Evolutionary conservation across 2,329 filamentous ascomycete genomes (phyloP).

Genomic region (Pseudogymnoascus sp.): DNA sequence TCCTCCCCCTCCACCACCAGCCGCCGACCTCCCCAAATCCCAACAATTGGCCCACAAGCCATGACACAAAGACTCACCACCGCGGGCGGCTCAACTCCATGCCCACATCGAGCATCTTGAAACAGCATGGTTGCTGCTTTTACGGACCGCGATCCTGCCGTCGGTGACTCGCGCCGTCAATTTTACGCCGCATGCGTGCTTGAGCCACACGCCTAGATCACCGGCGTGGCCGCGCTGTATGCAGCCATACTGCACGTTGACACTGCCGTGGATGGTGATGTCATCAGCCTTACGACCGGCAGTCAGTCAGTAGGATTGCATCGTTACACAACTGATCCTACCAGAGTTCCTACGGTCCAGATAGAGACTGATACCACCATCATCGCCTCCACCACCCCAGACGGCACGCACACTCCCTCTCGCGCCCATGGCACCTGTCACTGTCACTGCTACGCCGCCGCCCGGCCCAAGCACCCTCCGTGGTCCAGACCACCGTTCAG

Average conservation of each 20-base stretch:
- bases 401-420: not conserved
- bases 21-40: not conserved
- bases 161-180: not conserved
- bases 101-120: not conserved
- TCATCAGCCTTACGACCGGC: not conserved
- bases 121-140: not conserved
- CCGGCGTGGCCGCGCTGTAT: not conserved
- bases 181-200: not conserved
- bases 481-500: not conserved
- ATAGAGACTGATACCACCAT: not conserved
- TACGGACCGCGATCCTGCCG: not conserved
- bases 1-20: not conserved
- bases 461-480: not conserved
- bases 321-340: not conserved
- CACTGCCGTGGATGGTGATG: not conserved
- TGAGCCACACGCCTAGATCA: conserved; percentile 1
- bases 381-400: not conserved
- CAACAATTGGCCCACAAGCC: not conserved
- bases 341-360: not conserved
- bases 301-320: not conserved
- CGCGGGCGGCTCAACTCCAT: not conserved
- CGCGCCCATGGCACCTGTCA: not conserved
- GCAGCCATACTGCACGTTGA: not conserved
- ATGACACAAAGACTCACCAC: not conserved
- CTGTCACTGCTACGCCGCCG: not conserved